Evolutionary conservation across 345 rosid genomes (phyloP).

Genomic region (Lumnitzera littorea): DNA sequence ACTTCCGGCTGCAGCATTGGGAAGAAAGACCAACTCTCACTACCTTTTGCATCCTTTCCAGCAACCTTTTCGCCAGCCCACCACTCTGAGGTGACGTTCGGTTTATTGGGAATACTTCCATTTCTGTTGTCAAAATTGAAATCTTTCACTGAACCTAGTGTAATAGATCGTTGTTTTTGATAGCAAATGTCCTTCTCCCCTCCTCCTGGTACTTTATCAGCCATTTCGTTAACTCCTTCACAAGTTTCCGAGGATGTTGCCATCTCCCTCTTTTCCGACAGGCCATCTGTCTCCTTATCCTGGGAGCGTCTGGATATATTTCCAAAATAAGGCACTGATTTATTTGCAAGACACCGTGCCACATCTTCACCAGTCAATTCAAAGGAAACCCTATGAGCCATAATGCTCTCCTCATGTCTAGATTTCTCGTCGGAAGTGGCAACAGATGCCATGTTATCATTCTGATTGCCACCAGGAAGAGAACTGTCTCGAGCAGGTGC

Average conservation of each 20-base stretch:
- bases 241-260: slow-evolving; percentile 16
- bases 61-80: slow-evolving; percentile 83
- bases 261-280: slow-evolving; percentile 12
- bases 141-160: slow-evolving; percentile 83
- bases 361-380: slow-evolving; percentile 97
- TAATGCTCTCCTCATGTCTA: slow-evolving; percentile 29
- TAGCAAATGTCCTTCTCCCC: slow-evolving; percentile 33
- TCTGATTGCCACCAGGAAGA: slow-evolving; percentile 30
- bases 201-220: slow-evolving; percentile 32
- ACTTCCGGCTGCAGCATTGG: slow-evolving; percentile 77
- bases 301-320: slow-evolving; percentile 23
- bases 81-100: slow-evolving; percentile 54
- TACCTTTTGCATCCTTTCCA: slow-evolving; percentile 41
- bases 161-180: slow-evolving; percentile 63
- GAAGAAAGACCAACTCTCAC: slow-evolving; percentile 81
- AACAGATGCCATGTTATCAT: slow-evolving; percentile 37
- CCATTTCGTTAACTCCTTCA: slow-evolving; percentile 18
- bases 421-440: slow-evolving; percentile 39
- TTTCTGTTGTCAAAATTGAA: slow-evolving; percentile 77
- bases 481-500: slow-evolving; percentile 28
- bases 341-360: slow-evolving; percentile 77
- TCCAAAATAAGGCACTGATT: slow-evolving; percentile 30
- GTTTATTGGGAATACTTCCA: slow-evolving; percentile 51
- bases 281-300: slow-evolving; percentile 16
- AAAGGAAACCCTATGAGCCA: slow-evolving; percentile 79